Base-by-base conservation (phyloP, 257 asterid genomes). In the Solanum gracilifrons region DNA sequence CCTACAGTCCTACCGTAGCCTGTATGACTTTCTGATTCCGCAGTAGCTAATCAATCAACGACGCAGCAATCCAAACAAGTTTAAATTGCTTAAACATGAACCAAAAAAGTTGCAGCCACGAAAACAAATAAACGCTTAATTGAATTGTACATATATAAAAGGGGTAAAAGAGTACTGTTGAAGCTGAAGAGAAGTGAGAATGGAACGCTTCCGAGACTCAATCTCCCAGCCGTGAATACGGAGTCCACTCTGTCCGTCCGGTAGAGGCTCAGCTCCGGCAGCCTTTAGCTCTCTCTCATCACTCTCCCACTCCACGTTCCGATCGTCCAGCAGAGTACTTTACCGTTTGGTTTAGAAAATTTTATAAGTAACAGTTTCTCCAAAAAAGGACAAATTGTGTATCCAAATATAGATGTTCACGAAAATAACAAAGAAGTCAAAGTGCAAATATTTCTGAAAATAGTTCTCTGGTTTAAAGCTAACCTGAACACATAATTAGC, bases 121-220 rank as follows among this genome's bases (percentile, higher is more conserved):
- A 18, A 27, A 80, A 48, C 25, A 43, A 48, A 29, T 16, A 5
- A 46, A 11, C 21, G 41, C 27, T 31, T 82, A 48, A 82, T 82
- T 31, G 41, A 48, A 82, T 25, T 16, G 68, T 37, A 69, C 73
- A 27, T 11, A 64, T 25, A 64, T 16, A 72, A n/a, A 21, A 2
- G 25, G 27, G 85, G 87, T 11, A 41, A 15, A 33, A 31, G 83
- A 46, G 58, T 91, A 97, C 99, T 92, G 90, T 90, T 94, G 93
- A 29, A 93, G 93, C 83, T 91, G 92, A 55, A 95, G 93, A 75
- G 97, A 96, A 87, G 87, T 96, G 91, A 97, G 99, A 90, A 95
- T 95, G 72, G 98, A 90, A 84, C 95, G 94, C 92, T 93, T 95
- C 92, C 87, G 89, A 82, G 99, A 90, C 90, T 97, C 99, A 88